Evolutionary conservation across 768 basidiomycete species (phyloP), one percentile per base, ranked within the genome.

Genomic region (Pilatotrama ljubarskyi): DNA sequence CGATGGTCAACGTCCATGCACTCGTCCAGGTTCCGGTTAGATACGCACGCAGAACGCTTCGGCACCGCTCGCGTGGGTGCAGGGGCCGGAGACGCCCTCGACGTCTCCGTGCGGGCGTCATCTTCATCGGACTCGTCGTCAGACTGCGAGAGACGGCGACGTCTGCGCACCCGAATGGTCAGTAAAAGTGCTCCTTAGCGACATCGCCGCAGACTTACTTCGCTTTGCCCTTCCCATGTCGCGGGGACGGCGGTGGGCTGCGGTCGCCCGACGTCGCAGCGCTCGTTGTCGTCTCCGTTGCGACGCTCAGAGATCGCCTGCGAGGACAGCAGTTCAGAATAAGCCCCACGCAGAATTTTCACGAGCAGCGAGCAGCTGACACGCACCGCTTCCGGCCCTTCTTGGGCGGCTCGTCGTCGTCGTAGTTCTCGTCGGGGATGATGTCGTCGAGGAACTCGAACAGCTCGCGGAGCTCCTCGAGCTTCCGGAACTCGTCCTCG

Each of bases 391-490:
- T 71, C 74, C 80, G 76, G 49, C 74, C 79, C 35, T 73, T 76
- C 63, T 69, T 76, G 17, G 79, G 75, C 40, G 70, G 55, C 20
- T 77, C 74, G 40, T 69, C 69, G 14, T 75, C 85, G 8, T n/a
- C n/a, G n/a, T 80, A 82, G 6, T 86, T 86, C 18, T 84, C 86
- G 41, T 84, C 72, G 2, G 89, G 85, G 41, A 88, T 78, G 42
- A 92, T 82, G 10, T 85, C 82, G 63, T 92, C 90, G 70, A 91
- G 66, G 69, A 89, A 88, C 46, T 82, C 78, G 68, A 92, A 92
- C 25, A 90, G 66, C 0, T 83, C 80, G 40, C 83, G 80, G 25
- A 90, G 79, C 26, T 83, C 76, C 53, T 85, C 82, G 3, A 91
- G 76, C 55, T 87, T 77, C 59, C 87, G 76, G 59, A 83, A 86